phyloP scores from a whole-genome alignment of 73 alveolate species.

The Paramecium octaurelia region DNA sequence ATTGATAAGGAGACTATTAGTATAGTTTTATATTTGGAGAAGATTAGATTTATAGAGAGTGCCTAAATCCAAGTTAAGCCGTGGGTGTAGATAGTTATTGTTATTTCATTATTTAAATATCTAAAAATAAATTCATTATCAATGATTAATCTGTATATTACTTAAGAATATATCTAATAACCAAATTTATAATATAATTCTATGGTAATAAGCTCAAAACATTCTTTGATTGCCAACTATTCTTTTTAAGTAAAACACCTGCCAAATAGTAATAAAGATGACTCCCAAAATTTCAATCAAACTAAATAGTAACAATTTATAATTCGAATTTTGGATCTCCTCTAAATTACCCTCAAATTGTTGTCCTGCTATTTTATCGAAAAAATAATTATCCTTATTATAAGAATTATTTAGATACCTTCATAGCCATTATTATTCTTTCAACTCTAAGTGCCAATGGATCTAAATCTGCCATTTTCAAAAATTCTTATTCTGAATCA shows the following conservation, averaged over 20 bases:
- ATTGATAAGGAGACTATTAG: neutral
- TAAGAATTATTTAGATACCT: neutral
- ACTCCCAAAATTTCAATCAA: neutral
- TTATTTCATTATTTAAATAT: neutral
- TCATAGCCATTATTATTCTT: neutral
- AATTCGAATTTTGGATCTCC: neutral
- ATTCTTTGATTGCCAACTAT: neutral
- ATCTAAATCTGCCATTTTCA: constrained; percentile 20
- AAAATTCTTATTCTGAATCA: neutral
- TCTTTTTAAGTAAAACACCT: constrained; percentile 19
- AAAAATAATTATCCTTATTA: constrained; percentile 27
- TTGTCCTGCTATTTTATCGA: neutral
- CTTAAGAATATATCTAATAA: no score
- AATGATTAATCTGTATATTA: neutral
- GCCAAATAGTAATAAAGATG: neutral
- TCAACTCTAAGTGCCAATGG: neutral
- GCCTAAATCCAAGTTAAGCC: neutral
- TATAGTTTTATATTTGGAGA: neutral
- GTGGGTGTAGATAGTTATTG: neutral
- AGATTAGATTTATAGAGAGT: neutral
- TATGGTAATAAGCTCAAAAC: neutral
- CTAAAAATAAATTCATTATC: neutral
- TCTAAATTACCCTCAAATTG: no score
- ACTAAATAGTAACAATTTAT: neutral
- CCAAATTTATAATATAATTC: neutral